phyloP scores from a whole-genome alignment of 192 early-diverging fungal genomes.

The Chytriomyces hyalinus region DNA sequence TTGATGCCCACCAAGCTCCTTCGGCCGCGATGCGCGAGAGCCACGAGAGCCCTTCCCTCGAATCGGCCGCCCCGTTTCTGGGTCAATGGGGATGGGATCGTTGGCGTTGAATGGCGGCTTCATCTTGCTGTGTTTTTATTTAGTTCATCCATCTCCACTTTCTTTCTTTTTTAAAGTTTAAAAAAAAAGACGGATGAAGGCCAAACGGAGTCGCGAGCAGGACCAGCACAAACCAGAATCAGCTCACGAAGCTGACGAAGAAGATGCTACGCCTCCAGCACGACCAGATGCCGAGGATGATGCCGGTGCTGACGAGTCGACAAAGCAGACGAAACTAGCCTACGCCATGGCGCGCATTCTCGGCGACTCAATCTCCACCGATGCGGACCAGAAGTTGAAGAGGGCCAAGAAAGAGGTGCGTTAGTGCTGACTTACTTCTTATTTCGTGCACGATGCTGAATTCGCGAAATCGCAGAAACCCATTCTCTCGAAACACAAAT shows the following conservation, averaged over 20 bases:
- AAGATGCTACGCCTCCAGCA: constrained; percentile 1
- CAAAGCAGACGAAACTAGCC: constrained; percentile 66
- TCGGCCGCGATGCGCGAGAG: constrained; percentile 18
- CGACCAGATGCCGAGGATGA: not conserved
- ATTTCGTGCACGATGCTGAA: too few species aligned
- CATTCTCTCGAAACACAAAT: constrained; percentile 83
- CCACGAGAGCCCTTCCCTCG: constrained; percentile 24
- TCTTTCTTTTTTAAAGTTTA: constrained; percentile 13
- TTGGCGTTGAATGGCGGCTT: constrained; percentile 1
- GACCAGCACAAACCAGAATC: constrained; percentile 13
- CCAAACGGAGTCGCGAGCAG: not conserved
- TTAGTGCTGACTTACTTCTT: not conserved
- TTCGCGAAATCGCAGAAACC: constrained; percentile 51
- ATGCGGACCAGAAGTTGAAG: constrained; percentile 39
- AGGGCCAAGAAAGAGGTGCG: not conserved
- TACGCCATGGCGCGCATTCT: constrained; percentile 74
- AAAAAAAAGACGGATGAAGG: not conserved
- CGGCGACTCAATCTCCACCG: constrained; percentile 51
- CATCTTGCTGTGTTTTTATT: not conserved
- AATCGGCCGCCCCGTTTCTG: constrained; percentile 10
- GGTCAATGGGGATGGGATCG: constrained; percentile 26
- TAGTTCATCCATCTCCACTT: not conserved
- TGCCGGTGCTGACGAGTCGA: not conserved
- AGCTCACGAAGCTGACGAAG: constrained; percentile 53
- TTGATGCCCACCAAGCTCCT: constrained; percentile 3